phyloP scores from a whole-genome alignment of 352 stramenopile genomes.

The Phytophthora colocasiae region DNA sequence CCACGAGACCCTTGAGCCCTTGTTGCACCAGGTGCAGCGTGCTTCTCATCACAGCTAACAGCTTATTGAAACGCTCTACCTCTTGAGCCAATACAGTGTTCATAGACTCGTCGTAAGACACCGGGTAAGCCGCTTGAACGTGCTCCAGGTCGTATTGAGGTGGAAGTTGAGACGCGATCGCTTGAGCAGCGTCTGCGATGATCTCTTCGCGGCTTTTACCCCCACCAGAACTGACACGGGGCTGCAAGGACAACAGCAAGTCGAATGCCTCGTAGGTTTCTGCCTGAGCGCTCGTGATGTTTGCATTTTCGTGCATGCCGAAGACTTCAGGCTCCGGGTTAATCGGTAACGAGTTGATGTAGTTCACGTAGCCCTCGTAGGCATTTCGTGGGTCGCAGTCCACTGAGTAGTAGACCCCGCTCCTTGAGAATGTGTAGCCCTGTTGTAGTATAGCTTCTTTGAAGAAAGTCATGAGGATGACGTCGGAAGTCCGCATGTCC shows the following conservation, averaged over 20 bases:
- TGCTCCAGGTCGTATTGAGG: conserved; percentile 87
- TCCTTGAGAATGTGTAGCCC: conserved; percentile 78
- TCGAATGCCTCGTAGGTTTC: conserved; percentile 92
- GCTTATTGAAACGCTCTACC: conserved; percentile 91
- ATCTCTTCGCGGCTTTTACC: conserved; percentile 89
- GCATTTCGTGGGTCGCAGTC: conserved; percentile 68
- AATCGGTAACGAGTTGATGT: conserved; percentile 93
- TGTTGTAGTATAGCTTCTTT: conserved; percentile 80
- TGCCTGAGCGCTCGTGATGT: conserved; percentile 93
- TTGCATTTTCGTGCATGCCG: conserved; percentile 95
- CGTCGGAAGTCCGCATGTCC: conserved; percentile 92
- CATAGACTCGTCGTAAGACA: conserved; percentile 92
- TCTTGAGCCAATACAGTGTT: conserved; percentile 94
- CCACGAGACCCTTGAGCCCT: conserved; percentile 86
- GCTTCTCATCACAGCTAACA: conserved; percentile 85
- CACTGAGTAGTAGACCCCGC: conserved; percentile 77
- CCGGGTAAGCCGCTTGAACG: conserved; percentile 85
- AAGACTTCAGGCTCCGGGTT: conserved; percentile 94
- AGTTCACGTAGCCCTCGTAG: conserved; percentile 91
- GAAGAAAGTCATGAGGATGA: conserved; percentile 93
- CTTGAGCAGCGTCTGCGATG: conserved; percentile 83
- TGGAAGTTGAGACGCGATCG: conserved; percentile 84
- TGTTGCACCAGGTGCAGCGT: conserved; percentile 88
- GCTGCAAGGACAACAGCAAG: conserved; percentile 89
- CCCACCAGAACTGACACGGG: conserved; percentile 74